Evolutionary conservation across 169 alveolate genomes (phyloP).

Genomic region (Cryptosporidium muris): DNA sequence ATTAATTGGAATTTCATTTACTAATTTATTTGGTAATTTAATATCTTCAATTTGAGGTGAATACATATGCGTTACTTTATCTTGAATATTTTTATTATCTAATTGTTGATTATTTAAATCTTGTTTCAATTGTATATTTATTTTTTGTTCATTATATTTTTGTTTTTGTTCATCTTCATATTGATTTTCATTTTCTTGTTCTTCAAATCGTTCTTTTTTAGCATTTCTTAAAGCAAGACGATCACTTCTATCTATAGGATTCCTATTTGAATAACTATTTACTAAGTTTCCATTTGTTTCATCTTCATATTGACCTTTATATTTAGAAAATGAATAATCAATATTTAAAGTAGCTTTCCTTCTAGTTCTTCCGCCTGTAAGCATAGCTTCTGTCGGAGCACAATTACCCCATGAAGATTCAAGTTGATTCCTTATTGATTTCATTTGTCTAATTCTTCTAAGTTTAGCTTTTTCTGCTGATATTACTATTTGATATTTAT

Average conservation of each 20-base stretch:
- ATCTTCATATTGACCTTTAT: constrained; percentile 1
- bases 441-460: constrained; percentile 64
- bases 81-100: no score
- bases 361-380: constrained; percentile 56
- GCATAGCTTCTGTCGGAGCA: constrained; percentile 69
- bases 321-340: constrained; percentile 31
- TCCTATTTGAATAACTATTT: not conserved
- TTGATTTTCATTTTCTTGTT: constrained; percentile 28
- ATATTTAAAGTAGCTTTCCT: constrained; percentile 63
- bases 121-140: no score
- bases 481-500: constrained; percentile 25
- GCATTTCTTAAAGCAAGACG: constrained; percentile 58
- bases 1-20: no score
- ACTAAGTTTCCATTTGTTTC: not conserved
- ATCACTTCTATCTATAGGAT: constrained; percentile 42
- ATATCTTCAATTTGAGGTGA: no score
- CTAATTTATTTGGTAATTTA: no score
- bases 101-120: no score
- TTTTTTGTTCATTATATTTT: no score
- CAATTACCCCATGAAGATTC: constrained; percentile 71
- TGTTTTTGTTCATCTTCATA: no score
- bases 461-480: constrained; percentile 67
- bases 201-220: constrained; percentile 52
- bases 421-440: constrained; percentile 55
- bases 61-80: no score